Evolutionary conservation across 805 yeast species (phyloP), one percentile per base, ranked within the genome.

Genomic region (Cyberlindnera maclurae): DNA sequence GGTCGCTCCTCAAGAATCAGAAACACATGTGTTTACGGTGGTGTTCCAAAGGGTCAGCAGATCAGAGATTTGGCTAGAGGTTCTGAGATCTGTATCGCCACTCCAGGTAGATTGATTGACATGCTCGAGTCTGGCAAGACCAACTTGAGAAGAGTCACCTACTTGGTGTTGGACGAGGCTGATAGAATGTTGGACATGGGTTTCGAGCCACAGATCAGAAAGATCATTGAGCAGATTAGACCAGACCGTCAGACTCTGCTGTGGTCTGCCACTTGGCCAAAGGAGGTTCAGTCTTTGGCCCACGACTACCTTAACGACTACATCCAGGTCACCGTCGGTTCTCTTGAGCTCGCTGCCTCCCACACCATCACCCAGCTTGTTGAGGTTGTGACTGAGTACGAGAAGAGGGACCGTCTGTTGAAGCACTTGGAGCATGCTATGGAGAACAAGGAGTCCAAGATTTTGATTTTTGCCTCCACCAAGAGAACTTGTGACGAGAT

Each of bases 251-350:
- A 93, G 72, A 93, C 98, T 45, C 75, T 90, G 56, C 87, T 93
- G 97, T 93, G 97, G 97, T 90, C 97, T 46, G 98, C 98, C 53
- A 93, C 98, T 40, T 93, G 98, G 98, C 98, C 98, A 57, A 90
- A 89, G 75, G 95, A 87, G 65, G 97, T 93, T 48, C 94, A 90
- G 73, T 73, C 79, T 52, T 74, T 93, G 60, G 94, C 97, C 50
- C 76, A 82, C 57, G 98, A 93, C 65, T 93, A 86, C 66, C 74
- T 90, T 61, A 67, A 76, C 40, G 96, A 93, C 62, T 93, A 90
- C 59, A 90, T 93, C 60, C 97, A 93, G 71, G 97, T 93, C 51
- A 90, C 85, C 58, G 70, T 93, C 63, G 98, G 98, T 65, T 93
- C 97, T 42, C 73, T 87, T 61, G 97, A 90, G 66, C 75, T 93